Conservation (phyloP, 2,329 filamentous ascomycete species). For the Fusarium tupiense region DNA sequence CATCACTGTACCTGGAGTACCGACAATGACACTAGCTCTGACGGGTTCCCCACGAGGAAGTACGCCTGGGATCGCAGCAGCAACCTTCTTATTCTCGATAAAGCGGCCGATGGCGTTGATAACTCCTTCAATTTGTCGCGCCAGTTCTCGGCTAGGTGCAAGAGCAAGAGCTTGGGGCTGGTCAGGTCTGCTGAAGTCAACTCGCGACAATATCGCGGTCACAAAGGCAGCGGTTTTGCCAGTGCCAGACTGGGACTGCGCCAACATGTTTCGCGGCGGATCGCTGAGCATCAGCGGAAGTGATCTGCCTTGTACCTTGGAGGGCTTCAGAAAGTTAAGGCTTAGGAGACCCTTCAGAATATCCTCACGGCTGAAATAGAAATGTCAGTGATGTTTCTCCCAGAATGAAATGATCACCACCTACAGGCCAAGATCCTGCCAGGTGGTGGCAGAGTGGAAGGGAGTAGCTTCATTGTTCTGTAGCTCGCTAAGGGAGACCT, state of each 20-base stretch:
- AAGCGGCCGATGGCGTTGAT: slow-evolving; percentile 86
- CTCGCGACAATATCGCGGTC: slow-evolving; percentile 86
- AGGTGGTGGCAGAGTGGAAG: slow-evolving; percentile 83
- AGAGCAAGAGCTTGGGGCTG: slow-evolving; percentile 88
- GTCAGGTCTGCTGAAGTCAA: slow-evolving; percentile 75
- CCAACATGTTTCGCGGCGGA: slow-evolving; percentile 94
- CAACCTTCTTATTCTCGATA: slow-evolving; percentile 77
- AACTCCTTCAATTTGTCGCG: slow-evolving; percentile 91
- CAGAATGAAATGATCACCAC: slow-evolving; percentile 1
- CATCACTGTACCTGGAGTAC: slow-evolving; percentile 92
- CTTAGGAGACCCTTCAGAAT: slow-evolving; percentile 81
- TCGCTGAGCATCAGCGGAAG: slow-evolving; percentile 87
- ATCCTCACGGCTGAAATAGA: slow-evolving; percentile 49
- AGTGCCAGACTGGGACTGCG: slow-evolving; percentile 98
- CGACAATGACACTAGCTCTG: slow-evolving; percentile 83
- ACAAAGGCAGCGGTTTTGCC: slow-evolving; percentile 98
- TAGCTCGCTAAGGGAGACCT: slow-evolving; percentile 90
- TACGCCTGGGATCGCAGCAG: slow-evolving; percentile 84
- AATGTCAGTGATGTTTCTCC: slow-evolving; percentile 4
- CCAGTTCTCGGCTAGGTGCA: slow-evolving; percentile 92
- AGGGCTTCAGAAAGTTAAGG: slow-evolving; percentile 93
- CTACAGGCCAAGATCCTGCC: slow-evolving; percentile 87
- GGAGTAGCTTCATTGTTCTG: slow-evolving; percentile 89
- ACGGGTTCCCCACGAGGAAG: slow-evolving; percentile 75
- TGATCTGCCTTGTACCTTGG: slow-evolving; percentile 96